A percentile compares a stretch with the other conserved stretches of the same genome.
Evolutionary conservation across 345 rosid species (phyloP).

Genomic region (Euphorbia tirucalli): DNA sequence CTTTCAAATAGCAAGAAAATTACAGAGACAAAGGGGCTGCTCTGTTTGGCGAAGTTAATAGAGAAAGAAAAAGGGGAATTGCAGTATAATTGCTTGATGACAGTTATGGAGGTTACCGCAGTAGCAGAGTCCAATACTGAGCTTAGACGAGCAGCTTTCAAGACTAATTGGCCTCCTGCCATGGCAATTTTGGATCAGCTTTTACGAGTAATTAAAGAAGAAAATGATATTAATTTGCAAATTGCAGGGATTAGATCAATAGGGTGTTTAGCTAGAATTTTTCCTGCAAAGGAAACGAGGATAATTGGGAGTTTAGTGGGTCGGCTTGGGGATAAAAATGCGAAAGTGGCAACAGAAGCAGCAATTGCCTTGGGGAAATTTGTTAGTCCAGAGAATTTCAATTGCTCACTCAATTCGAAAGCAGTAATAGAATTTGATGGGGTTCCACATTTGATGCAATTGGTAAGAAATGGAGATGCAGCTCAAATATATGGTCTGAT

Average conservation of each 20-base stretch:
- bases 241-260: slow-evolving; percentile 48
- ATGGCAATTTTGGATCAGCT: slow-evolving; percentile 58
- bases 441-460: slow-evolving; percentile 42
- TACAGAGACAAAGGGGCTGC: slow-evolving; percentile 52
- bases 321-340: slow-evolving; percentile 32
- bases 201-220: slow-evolving; percentile 46
- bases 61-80: slow-evolving; percentile 48
- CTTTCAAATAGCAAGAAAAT: slow-evolving; percentile 41
- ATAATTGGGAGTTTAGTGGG: slow-evolving; percentile 44
- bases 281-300: slow-evolving; percentile 52
- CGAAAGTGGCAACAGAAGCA: slow-evolving; percentile 45
- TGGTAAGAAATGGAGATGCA: slow-evolving; percentile 31
- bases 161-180: slow-evolving; percentile 59
- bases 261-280: slow-evolving; percentile 57
- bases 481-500: slow-evolving; percentile 40
- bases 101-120: slow-evolving; percentile 43
- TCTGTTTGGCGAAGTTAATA: slow-evolving; percentile 50
- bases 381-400: slow-evolving; percentile 52
- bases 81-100: slow-evolving; percentile 51
- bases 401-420: slow-evolving; percentile 46
- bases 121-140: slow-evolving; percentile 52
- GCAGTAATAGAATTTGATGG: slow-evolving; percentile 54
- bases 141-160: slow-evolving; percentile 53
- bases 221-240: slow-evolving; percentile 28
- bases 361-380: slow-evolving; percentile 56